Percentiles rank a stretch among this genome's conserved stretches.
These are phyloP conservation scores for Malassezia caprae DNA, from an alignment of 1,284 basidiomycete genomes.

Conservation along the genomic window DNA sequence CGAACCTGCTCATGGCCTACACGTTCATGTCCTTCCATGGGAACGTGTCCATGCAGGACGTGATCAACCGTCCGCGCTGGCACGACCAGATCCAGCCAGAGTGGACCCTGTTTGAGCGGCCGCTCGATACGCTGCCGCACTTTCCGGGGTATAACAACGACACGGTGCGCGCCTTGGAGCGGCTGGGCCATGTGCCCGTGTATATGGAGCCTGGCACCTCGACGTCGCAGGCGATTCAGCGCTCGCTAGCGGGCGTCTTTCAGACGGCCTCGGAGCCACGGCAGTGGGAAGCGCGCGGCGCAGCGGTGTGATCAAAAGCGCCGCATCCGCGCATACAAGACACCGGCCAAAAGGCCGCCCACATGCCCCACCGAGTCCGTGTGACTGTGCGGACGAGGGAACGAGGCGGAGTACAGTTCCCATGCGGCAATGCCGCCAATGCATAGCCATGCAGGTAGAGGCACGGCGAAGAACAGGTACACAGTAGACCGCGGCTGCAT, in stretches of 20 bases:
- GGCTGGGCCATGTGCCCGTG: constrained; percentile 46
- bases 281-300: constrained; percentile 33
- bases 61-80: constrained; percentile 48
- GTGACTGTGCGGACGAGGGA: constrained; percentile 45
- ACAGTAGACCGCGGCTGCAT: constrained; percentile 61
- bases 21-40: constrained; percentile 31
- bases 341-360: constrained; percentile 64
- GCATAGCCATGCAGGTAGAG: constrained; percentile 69
- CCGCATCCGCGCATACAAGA: constrained; percentile 40
- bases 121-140: constrained; percentile 25
- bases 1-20: constrained; percentile 48
- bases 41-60: constrained; percentile 28
- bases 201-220: constrained; percentile 27
- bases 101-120: constrained; percentile 46
- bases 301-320: constrained; percentile 20
- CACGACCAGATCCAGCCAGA: constrained; percentile 49
- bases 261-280: constrained; percentile 31
- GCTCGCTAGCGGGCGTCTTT: constrained; percentile 19
- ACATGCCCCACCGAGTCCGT: constrained; percentile 70
- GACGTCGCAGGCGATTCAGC: constrained; percentile 35
- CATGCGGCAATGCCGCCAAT: constrained; percentile 66
- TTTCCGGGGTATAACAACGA: constrained; percentile 47
- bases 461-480: constrained; percentile 63
- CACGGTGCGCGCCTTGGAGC: not conserved
- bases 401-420: constrained; percentile 56